Evolutionary conservation across 2,329 filamentous ascomycete genomes (phyloP), one percentile per base, ranked within the genome.

Genomic region (Aspergillus fumigatus): DNA sequence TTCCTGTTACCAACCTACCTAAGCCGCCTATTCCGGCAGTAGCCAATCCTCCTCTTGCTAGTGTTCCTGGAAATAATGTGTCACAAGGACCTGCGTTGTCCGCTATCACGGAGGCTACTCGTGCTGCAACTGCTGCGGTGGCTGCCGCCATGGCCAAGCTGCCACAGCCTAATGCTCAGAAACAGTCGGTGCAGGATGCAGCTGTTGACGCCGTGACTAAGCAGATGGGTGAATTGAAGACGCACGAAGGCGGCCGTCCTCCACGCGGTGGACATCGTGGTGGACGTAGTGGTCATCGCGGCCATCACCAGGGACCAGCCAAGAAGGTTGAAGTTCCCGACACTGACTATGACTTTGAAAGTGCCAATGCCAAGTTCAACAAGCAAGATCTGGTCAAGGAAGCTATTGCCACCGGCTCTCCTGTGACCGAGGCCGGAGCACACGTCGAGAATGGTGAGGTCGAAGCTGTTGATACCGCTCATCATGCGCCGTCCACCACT

Each of bases 261-360:
- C 64, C 62, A 50, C 76, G 74, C 27, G 76, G 72, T 54, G 73
- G 66, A 48, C 70, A 74, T 54, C 71, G 82, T 52, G 79, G 82
- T 48, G 77, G 77, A 35, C 73, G 79, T 54, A 78, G 79, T 32
- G 75, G 73, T 45, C 69, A 76, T 57, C 77, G 80, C 52, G 67
- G 72, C 55, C 70, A 77, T 14, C 65, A 73, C 45, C 77, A 75
- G 38, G 69, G 71, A 49, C 71, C 77, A 57, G 77, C 81, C 50
- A 78, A 82, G 65, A 94, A 90, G 76, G 85, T 97, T 32, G 92
- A 96, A 53, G 90, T 99, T 2, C 94, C 94, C 0, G 84, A 88
- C 50, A 87, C 90, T 1, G 94, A 97, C 70, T 99, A 92, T 66
- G 93, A 99, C 69, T 99, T 99, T 69, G 89, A 88, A 64, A 84